A percentile compares a stretch with the other conserved stretches of the same genome.
Evolutionary conservation across 1,139 yeast species (phyloP).

Genomic region (Geotrichum citri-aurantii): DNA sequence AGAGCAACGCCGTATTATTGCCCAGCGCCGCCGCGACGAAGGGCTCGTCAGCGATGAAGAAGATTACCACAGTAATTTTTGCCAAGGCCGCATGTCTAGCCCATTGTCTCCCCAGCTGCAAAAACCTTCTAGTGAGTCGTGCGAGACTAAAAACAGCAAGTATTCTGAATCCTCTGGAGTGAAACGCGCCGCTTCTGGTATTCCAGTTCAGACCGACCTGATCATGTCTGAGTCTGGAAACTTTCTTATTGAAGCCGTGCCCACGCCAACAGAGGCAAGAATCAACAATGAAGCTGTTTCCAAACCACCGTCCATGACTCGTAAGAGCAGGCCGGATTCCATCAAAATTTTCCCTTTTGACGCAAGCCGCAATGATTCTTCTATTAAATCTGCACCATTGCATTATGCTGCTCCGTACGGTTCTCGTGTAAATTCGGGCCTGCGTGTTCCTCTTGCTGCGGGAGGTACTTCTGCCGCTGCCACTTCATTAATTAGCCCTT

Average conservation of each 20-base stretch:
- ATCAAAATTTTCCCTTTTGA: slow-evolving; percentile 14
- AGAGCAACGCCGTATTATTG: slow-evolving; percentile 35
- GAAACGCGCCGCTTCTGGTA: neutral
- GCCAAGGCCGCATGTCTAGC: neutral
- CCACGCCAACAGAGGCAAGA: slow-evolving; percentile 16
- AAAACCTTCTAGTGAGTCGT: neutral
- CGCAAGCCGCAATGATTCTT: slow-evolving; percentile 6
- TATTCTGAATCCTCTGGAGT: neutral
- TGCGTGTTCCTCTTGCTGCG: slow-evolving; percentile 6
- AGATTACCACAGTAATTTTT: slow-evolving; percentile 3
- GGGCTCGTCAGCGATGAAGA: slow-evolving; percentile 3
- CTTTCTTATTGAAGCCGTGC: slow-evolving; percentile 17
- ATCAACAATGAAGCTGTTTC: slow-evolving; percentile 1
- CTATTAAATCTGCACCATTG: slow-evolving; percentile 19
- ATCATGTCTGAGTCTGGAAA: slow-evolving; percentile 16
- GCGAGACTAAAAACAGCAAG: neutral
- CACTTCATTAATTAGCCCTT: neutral
- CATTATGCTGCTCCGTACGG: slow-evolving; percentile 14
- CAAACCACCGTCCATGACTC: slow-evolving; percentile 1
- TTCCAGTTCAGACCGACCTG: slow-evolving; percentile 11
- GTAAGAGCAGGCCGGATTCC: slow-evolving; percentile 12
- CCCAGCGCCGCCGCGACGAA: slow-evolving; percentile 23
- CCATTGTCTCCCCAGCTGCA: slow-evolving; percentile 2
- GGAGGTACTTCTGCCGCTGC: neutral
- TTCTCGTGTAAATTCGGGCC: slow-evolving; percentile 10